Conservation (phyloP, 1,284 basidiomycete species). For the Melanopsichium pennsylvanicum region DNA sequence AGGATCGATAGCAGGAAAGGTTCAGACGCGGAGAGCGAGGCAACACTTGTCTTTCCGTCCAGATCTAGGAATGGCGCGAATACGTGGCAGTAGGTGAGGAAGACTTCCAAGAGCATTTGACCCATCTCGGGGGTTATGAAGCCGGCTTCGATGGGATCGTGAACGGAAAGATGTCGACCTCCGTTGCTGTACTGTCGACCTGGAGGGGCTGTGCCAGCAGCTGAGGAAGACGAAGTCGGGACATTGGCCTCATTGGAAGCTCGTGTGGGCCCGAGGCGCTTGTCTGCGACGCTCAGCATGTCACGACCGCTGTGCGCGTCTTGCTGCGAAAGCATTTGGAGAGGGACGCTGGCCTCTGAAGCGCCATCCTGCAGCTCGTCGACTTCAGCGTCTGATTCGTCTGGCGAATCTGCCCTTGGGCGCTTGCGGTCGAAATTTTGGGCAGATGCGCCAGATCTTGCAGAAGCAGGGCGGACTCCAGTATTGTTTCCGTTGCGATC, state of each 20-base stretch:
- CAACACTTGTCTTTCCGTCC: constrained; percentile 11
- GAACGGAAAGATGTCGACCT: neutral
- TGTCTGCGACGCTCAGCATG: neutral
- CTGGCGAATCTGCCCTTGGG: constrained; percentile 16
- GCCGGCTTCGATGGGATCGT: constrained; percentile 26
- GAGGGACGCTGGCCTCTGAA: constrained; percentile 34
- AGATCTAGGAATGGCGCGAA: constrained; percentile 40
- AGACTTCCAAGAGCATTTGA: constrained; percentile 31
- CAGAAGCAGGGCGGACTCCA: constrained; percentile 8
- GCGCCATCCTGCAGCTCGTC: constrained; percentile 42
- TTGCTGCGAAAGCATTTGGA: constrained; percentile 14
- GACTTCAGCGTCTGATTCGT: constrained; percentile 40
- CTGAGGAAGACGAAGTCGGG: neutral
- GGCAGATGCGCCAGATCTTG: constrained; percentile 15
- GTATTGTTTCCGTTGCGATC: neutral
- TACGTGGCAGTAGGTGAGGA: constrained; percentile 36
- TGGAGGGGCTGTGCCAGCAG: neutral
- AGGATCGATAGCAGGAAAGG: constrained; percentile 37
- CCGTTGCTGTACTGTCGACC: constrained; percentile 1
- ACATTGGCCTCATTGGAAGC: neutral
- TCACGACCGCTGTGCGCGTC: constrained; percentile 14
- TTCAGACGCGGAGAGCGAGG: constrained; percentile 10
- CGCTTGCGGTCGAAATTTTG: constrained; percentile 32
- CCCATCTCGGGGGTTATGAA: constrained; percentile 30
- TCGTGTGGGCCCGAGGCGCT: neutral